Conservation (phyloP, 2,329 filamentous ascomycete genomes). For the Whalleya microplaca region DNA sequence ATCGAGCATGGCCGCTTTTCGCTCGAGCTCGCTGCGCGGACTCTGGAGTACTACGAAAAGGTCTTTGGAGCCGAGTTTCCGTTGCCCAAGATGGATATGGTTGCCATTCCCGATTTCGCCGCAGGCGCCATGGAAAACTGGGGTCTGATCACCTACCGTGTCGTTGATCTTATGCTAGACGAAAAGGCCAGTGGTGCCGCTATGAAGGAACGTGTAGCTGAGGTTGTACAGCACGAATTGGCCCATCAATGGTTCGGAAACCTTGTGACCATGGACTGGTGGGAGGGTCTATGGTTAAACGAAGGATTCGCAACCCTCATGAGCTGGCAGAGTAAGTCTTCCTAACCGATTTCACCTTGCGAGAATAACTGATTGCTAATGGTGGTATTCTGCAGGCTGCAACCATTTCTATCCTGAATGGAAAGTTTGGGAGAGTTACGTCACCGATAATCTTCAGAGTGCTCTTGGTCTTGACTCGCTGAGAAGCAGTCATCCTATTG, state of each 20-base stretch:
- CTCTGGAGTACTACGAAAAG: conserved; percentile 93
- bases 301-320: conserved; percentile 92
- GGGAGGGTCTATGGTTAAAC: conserved; percentile 97
- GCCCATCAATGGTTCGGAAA: conserved; percentile 99
- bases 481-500: conserved; percentile 93
- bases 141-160: conserved; percentile 93
- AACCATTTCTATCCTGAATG: conserved; percentile 96
- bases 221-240: conserved; percentile 95
- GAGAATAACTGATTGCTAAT: conserved; percentile 15
- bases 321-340: conserved; percentile 65
- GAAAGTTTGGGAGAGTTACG: conserved; percentile 97
- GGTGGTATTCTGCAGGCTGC: conserved; percentile 67
- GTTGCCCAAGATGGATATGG: conserved; percentile 94
- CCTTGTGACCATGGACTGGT: conserved; percentile 97
- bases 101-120: conserved; percentile 93
- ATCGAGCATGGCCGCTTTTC: conserved; percentile 93
- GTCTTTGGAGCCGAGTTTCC: conserved; percentile 88
- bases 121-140: conserved; percentile 99
- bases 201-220: conserved; percentile 89
- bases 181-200: conserved; percentile 89
- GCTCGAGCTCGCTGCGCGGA: conserved; percentile 84
- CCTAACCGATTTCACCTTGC: conserved; percentile 2
- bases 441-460: conserved; percentile 88
- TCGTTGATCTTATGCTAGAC: conserved; percentile 87
- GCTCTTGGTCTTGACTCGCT: conserved; percentile 87